Evolutionary conservation across 495 filamentous ascomycete genomes (phyloP).

Genomic region (Evansstolkia leycettana): DNA sequence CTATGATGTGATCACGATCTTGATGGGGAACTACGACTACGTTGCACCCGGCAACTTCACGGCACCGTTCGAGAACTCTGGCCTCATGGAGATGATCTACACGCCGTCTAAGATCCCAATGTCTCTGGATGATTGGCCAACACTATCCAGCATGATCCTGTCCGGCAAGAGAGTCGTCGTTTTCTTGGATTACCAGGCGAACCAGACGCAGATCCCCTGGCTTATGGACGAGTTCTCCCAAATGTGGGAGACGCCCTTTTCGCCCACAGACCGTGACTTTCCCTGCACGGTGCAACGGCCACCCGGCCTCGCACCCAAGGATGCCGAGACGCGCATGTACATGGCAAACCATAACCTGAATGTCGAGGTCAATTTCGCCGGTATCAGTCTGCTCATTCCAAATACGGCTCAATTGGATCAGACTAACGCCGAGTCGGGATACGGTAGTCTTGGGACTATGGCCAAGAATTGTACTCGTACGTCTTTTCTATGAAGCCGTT

Average conservation of each 20-base stretch:
- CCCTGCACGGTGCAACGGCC: constrained; percentile 49
- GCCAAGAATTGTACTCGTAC: constrained; percentile 53
- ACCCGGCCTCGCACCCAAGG: constrained; percentile 38
- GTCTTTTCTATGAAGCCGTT: background rate
- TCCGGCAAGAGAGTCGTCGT: constrained; percentile 47
- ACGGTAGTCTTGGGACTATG: constrained; percentile 60
- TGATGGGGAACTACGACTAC: constrained; percentile 75
- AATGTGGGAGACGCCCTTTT: constrained; percentile 57
- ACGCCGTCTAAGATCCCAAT: constrained; percentile 58
- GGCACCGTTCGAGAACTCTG: constrained; percentile 49
- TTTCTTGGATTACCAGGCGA: constrained; percentile 75
- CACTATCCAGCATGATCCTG: constrained; percentile 66
- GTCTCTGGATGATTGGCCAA: constrained; percentile 70
- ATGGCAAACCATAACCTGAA: constrained; percentile 93
- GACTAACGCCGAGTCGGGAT: constrained; percentile 55
- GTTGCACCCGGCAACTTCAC: constrained; percentile 47
- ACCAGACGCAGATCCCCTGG: constrained; percentile 61
- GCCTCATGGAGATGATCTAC: constrained; percentile 59
- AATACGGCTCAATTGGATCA: constrained; percentile 50
- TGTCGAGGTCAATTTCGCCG: constrained; percentile 50
- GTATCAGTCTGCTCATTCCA: constrained; percentile 56
- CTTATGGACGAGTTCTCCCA: constrained; percentile 55
- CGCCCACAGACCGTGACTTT: constrained; percentile 44
- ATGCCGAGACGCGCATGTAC: constrained; percentile 55
- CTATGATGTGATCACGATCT: constrained; percentile 82